Conservation (phyloP, 495 filamentous ascomycete species). For the Aspergillus conjunctus region DNA sequence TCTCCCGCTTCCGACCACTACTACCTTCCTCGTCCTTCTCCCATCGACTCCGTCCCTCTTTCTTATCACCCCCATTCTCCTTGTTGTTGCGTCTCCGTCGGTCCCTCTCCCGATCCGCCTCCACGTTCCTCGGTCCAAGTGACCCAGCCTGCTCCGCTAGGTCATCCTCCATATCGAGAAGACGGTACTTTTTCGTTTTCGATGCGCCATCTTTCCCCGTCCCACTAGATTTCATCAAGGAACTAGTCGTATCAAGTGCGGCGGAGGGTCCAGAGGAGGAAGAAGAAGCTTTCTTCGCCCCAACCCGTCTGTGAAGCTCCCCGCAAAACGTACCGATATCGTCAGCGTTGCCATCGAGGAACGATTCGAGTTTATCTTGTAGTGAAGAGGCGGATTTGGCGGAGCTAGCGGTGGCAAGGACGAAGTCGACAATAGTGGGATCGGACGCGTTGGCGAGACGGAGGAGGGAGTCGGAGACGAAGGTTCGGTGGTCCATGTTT, state of each 20-base stretch:
- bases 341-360: conserved; percentile 54
- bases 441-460: conserved; percentile 62
- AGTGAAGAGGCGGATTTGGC: conserved; percentile 55
- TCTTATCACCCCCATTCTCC: conserved; percentile 39
- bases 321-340: conserved; percentile 55
- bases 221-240: neutral
- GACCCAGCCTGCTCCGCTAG: conserved; percentile 37
- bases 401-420: conserved; percentile 59
- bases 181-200: conserved; percentile 69
- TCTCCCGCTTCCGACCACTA: conserved; percentile 37
- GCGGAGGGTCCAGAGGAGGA: conserved; percentile 7
- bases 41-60: too few relatives aligned
- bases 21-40: conserved; percentile 32
- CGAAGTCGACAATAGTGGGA: conserved; percentile 62
- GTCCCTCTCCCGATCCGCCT: conserved; percentile 49
- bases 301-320: conserved; percentile 54
- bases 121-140: conserved; percentile 54
- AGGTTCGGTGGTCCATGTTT: conserved; percentile 46
- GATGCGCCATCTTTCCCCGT: conserved; percentile 24
- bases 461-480: conserved; percentile 51
- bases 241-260: neutral
- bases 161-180: conserved; percentile 83
- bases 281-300: conserved; percentile 18
- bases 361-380: conserved; percentile 55
- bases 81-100: conserved; percentile 53